phyloP scores from a whole-genome alignment of 2,329 filamentous ascomycete species.

The Aureobasidium musti region DNA sequence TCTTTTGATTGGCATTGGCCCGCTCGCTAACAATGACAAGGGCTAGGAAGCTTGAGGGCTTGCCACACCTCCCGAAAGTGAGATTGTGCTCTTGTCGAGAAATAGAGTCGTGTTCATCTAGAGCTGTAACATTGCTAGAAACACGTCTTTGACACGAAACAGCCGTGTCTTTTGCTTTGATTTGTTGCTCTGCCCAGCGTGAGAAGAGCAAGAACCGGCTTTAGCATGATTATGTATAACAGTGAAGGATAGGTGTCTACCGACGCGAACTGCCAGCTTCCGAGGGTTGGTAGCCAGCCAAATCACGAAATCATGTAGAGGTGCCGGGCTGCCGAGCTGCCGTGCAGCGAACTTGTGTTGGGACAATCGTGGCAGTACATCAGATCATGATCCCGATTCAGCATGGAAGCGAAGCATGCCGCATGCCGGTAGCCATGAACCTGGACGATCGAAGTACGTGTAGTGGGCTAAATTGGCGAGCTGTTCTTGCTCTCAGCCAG shows the following conservation, averaged over 20 bases:
- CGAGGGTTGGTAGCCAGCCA: not conserved
- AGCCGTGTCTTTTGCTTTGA: not conserved
- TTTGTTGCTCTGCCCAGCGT: not conserved
- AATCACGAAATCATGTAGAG: not conserved
- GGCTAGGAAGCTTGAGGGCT: not conserved
- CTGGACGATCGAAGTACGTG: not conserved
- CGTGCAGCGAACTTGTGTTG: not conserved
- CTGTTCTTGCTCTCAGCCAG: not conserved
- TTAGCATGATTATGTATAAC: not conserved
- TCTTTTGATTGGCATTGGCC: not conserved
- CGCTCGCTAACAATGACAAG: not conserved
- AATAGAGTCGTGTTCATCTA: not conserved
- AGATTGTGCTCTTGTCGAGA: not conserved
- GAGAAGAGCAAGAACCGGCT: not conserved
- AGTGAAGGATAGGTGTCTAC: not conserved
- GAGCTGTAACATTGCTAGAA: not conserved
- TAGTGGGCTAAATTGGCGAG: not conserved
- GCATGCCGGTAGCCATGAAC: conserved; percentile 12
- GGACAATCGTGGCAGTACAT: not conserved
- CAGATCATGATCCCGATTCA: conserved; percentile 7
- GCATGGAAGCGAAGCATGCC: not conserved
- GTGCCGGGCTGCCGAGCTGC: not conserved
- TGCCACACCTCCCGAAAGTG: not conserved
- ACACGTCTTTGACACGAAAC: not conserved
- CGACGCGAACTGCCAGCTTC: not conserved